phyloP scores from a whole-genome alignment of 495 filamentous ascomycete genomes.

The Ascobolus immersus region DNA sequence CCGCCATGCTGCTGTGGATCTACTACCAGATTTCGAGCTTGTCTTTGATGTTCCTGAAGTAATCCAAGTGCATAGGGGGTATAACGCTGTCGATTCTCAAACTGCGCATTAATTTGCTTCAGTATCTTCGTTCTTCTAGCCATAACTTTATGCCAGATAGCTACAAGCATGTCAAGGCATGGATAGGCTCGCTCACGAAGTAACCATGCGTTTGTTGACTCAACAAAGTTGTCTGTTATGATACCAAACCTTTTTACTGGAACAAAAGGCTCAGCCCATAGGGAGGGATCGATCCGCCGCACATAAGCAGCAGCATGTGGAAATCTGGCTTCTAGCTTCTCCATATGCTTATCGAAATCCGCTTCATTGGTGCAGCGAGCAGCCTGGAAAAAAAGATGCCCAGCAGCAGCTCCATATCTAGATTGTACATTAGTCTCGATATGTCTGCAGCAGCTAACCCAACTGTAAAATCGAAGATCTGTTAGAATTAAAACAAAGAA shows the following conservation, averaged over 20 bases:
- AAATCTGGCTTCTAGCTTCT: not conserved
- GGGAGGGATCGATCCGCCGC: not conserved
- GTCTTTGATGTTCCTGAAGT: too few species aligned
- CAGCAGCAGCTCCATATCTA: too few species aligned
- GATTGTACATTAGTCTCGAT: not conserved
- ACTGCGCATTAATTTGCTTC: too few species aligned
- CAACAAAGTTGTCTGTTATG: not conserved
- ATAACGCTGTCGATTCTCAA: too few species aligned
- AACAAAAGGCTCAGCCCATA: conserved; percentile 6
- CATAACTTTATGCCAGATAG: not conserved
- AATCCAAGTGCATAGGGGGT: too few species aligned
- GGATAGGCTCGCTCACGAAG: not conserved
- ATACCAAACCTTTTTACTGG: not conserved
- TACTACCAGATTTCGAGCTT: too few species aligned
- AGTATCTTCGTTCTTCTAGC: too few species aligned
- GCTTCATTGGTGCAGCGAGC: not conserved
- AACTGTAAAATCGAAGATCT: too few species aligned
- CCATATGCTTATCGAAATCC: not conserved
- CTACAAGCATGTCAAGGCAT: not conserved
- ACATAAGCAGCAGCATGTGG: conserved; percentile 1
- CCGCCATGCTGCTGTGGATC: too few species aligned
- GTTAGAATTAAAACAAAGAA: too few species aligned
- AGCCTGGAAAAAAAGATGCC: not conserved
- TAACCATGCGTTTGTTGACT: not conserved
- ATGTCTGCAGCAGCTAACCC: not conserved